A percentile compares a stretch with the other conserved stretches of the same genome.
Conservation (phyloP, 176 grass and related monocot genomes). For the Calamus simplicifolius region DNA sequence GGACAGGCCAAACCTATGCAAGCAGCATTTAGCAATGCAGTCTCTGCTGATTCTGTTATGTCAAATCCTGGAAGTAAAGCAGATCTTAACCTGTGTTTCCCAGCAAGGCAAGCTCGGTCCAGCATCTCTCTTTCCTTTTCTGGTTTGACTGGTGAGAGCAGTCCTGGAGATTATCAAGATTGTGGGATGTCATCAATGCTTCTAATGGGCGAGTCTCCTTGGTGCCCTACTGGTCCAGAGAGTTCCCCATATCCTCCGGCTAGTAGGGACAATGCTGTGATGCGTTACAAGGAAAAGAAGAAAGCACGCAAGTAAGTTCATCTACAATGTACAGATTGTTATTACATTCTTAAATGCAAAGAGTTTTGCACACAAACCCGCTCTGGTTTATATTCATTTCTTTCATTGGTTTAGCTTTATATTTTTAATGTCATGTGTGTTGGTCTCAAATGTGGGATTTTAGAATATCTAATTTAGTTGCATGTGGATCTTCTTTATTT, state of each 20-base stretch:
- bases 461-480: too few species aligned
- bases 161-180: conserved; percentile 77
- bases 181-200: conserved; percentile 67
- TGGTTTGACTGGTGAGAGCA: conserved; percentile 83
- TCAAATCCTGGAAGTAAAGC: conserved; percentile 46
- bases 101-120: conserved; percentile 41
- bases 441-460: too few species aligned
- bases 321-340: neutral
- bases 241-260: conserved; percentile 35
- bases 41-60: conserved; percentile 70
- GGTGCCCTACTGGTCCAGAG: conserved; percentile 58
- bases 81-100: conserved; percentile 62
- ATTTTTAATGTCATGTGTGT: too few species aligned
- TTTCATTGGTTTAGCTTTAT: too few species aligned
- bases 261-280: conserved; percentile 76
- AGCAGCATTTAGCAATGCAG: conserved; percentile 22
- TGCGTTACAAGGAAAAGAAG: conserved; percentile 97
- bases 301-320: conserved; percentile 78
- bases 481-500: too few species aligned
- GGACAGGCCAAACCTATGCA: conserved; percentile 36
- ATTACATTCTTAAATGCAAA: too few species aligned
- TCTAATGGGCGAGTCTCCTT: conserved; percentile 71
- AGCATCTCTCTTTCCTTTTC: conserved; percentile 81
- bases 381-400: too few species aligned
- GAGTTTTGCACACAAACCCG: too few species aligned